Evolutionary conservation across 257 asterid species (phyloP), one percentile per base, ranked within the genome.

Genomic region (Dorcoceras hygrometricum): DNA sequence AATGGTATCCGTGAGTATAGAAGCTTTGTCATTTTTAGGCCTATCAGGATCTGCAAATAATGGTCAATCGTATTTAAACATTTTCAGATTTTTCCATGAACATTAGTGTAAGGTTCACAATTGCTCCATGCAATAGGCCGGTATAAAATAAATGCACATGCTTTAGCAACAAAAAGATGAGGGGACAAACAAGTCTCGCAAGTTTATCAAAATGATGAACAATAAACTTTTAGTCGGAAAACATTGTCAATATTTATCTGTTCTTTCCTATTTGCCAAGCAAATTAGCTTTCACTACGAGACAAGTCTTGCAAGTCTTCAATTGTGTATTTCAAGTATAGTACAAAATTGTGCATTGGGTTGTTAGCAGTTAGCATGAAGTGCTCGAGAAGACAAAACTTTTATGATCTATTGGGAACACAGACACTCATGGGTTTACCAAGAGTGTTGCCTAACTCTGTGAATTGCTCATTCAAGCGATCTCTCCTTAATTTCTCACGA

Each of bases 11-110:
- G 79, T 74, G 23, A 95, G 85, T 77, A 95, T 91, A 59, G 99
- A 95, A 70, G 97, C 99, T 83, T 91, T 95, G 77, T 95, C 99
- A 71, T 91, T 89, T 79, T 87, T 95, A 62, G 99, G 99, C 76
- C 99, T 83, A 67, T 91, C 98, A 18, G 99, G 96, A 84, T 94
- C 99, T 90, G 95, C 88, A 82, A 71, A 72, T 68, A 71, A 64
- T 57, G 51, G 73, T 62, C 57, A 68, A 27, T 39, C 19, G 12
- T 59, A 27, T 63, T 50, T 24, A 66, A 68, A 65, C 11, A 39
- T 67, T 67, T 69, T 63, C 55, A 75, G 8, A 66, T 14, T 62
- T 73, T 39, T 36, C 55, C 66, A 68, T 70, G 24, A 16, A 57
- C 54, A 58, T 64, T 54, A 24, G 1, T 16, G 19, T n/a, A 71